These are phyloP conservation scores for Magnaporthales sp. DNA, from an alignment of 2,329 filamentous ascomycete species.

Conservation along the genomic window DNA sequence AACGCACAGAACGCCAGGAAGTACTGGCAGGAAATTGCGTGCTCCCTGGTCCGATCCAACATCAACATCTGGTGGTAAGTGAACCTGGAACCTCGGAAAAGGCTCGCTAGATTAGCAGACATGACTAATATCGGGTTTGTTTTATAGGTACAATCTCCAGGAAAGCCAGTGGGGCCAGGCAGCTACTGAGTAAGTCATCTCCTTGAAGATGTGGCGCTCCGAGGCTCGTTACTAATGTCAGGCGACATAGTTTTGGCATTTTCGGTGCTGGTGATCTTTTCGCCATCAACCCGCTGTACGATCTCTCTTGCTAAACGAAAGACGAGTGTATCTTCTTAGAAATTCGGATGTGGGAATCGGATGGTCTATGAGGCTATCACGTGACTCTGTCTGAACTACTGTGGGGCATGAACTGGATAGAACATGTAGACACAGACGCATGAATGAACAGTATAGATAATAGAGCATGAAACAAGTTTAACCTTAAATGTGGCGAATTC, in stretches of 20 bases:
- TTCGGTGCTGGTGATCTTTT: constrained; percentile 23
- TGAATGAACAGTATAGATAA: too few relatives aligned
- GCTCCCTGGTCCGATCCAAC: constrained; percentile 19
- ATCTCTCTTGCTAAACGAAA: constrained; percentile 21
- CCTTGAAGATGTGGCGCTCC: not conserved
- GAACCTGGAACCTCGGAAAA: not conserved
- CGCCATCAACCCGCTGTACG: constrained; percentile 17
- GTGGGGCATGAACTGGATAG: too few relatives aligned
- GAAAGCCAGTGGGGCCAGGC: constrained; percentile 24
- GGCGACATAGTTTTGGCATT: constrained; percentile 19
- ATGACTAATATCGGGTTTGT: not conserved
- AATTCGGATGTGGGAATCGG: too few relatives aligned
- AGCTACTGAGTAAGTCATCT: constrained; percentile 14
- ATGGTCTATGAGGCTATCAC: too few relatives aligned
- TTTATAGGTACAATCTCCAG: constrained; percentile 15
- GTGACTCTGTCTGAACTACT: too few relatives aligned
- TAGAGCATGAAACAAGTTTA: too few relatives aligned
- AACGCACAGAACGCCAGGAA: constrained; percentile 48
- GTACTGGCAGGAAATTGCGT: constrained; percentile 55
- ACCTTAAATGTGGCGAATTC: too few relatives aligned
- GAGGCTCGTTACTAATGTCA: not conserved
- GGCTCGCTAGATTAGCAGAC: not conserved
- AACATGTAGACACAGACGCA: too few relatives aligned
- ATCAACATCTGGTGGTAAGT: constrained; percentile 27
- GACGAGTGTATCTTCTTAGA: too few relatives aligned